A percentile compares a stretch with the other conserved stretches of the same genome.
Evolutionary conservation across 2,329 filamentous ascomycete genomes (phyloP).

Genomic region (Plectosphaerella plurivora): DNA sequence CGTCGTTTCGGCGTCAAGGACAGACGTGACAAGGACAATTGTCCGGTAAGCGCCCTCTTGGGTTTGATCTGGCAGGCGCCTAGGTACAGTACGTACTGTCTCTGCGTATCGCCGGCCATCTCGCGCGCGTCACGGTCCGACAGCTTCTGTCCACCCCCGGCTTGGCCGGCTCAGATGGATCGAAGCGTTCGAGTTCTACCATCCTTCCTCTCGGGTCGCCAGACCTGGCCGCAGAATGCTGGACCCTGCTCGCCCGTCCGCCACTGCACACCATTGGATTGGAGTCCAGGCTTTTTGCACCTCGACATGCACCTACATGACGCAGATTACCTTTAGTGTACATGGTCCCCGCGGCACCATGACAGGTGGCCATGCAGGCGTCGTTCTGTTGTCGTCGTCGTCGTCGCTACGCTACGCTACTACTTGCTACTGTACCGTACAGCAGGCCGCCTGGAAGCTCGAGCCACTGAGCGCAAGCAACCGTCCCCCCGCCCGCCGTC

Average conservation of each 20-base stretch:
- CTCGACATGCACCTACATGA: constrained; percentile 23
- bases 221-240: constrained; percentile 4
- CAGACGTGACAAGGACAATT: too few species aligned
- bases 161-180: constrained; percentile 1
- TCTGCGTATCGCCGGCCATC: not conserved
- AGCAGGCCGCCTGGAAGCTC: not conserved
- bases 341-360: constrained; percentile 26
- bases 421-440: constrained; percentile 5
- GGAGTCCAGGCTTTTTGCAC: constrained; percentile 17
- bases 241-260: not conserved
- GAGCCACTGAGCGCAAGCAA: too few species aligned
- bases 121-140: not conserved
- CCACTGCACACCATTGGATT: constrained; percentile 5
- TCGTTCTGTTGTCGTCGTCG: constrained; percentile 19
- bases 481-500: too few species aligned
- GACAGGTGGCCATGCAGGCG: constrained; percentile 22
- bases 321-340: constrained; percentile 20
- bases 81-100: too few species aligned
- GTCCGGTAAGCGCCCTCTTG: too few species aligned
- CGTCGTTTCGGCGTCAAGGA: too few species aligned
- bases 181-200: constrained; percentile 2
- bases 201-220: constrained; percentile 10
- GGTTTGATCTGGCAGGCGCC: too few species aligned
- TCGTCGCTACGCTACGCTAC: too few species aligned
- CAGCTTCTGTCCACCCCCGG: not conserved